Conservation (phyloP, 306 rosid genomes). For the Cercis canadensis region DNA sequence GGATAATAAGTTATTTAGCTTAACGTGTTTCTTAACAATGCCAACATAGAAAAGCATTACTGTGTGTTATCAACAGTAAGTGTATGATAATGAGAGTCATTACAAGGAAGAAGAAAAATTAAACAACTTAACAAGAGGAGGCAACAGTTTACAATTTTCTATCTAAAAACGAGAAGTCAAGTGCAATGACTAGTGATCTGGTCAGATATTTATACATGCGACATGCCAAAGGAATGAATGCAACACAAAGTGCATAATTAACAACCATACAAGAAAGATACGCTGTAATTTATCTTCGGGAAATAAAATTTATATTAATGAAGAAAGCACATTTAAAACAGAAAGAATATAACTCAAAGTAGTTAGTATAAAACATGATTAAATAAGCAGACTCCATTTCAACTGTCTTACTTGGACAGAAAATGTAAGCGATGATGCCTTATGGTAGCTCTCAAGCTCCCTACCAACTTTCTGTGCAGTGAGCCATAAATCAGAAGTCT, state of each 20-base stretch:
- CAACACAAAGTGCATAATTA: background rate
- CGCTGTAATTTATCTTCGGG: constrained; percentile 5
- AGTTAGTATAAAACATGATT: constrained; percentile 17
- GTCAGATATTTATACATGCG: constrained; percentile 16
- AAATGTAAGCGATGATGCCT: constrained; percentile 84
- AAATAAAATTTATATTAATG: constrained; percentile 14
- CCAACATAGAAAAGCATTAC: background rate
- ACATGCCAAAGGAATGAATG: constrained; percentile 13
- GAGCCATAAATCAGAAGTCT: constrained; percentile 88
- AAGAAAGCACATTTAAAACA: background rate
- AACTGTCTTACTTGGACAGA: constrained; percentile 73
- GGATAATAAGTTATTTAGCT: background rate
- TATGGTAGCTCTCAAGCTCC: constrained; percentile 78
- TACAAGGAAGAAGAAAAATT: background rate
- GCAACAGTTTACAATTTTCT: background rate
- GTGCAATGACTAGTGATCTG: constrained; percentile 11
- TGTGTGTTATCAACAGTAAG: too few relatives aligned
- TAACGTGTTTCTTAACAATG: background rate
- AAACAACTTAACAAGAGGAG: constrained; percentile 1
- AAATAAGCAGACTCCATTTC: constrained; percentile 1
- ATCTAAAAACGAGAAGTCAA: background rate
- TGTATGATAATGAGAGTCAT: background rate
- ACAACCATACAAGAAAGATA: constrained; percentile 9
- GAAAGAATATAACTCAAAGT: background rate
- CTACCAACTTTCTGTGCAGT: constrained; percentile 82